Percentiles rank a stretch among this genome's conserved stretches.
Conservation (phyloP, 2,329 filamentous ascomycete species). For the Coniella lustricola region DNA sequence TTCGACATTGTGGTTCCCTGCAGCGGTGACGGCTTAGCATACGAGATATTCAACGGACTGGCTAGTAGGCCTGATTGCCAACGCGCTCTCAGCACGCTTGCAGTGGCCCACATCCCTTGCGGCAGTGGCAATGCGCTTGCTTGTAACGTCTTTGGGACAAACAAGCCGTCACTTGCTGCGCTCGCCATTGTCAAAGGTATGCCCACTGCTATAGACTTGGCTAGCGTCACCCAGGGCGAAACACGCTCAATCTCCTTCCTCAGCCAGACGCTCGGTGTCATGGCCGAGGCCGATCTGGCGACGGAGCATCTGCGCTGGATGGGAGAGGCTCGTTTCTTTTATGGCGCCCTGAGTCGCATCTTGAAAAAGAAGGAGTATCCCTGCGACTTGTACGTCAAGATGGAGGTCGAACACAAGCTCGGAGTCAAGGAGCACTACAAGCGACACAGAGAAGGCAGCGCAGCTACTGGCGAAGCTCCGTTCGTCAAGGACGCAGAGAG, state of each 20-base stretch:
- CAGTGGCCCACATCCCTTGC: constrained; percentile 82
- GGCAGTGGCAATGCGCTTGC: constrained; percentile 93
- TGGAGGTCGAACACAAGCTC: constrained; percentile 70
- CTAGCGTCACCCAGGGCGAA: constrained; percentile 78
- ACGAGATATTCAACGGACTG: constrained; percentile 93
- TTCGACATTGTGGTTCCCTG: constrained; percentile 85
- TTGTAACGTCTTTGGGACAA: constrained; percentile 79
- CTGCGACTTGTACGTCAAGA: constrained; percentile 79
- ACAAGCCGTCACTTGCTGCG: constrained; percentile 67
- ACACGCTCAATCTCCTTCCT: constrained; percentile 76
- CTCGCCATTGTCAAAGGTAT: constrained; percentile 82
- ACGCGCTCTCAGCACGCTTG: constrained; percentile 66
- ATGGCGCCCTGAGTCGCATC: constrained; percentile 72
- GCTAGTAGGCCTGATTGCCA: constrained; percentile 68
- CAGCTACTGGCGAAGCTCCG: constrained; percentile 4
- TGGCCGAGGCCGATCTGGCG: constrained; percentile 82
- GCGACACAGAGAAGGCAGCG: constrained; percentile 25
- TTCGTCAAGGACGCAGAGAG: constrained; percentile 10
- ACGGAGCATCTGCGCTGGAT: constrained; percentile 94
- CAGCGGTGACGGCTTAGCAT: constrained; percentile 84
- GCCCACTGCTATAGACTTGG: constrained; percentile 75
- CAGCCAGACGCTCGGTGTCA: constrained; percentile 81
- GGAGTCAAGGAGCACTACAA: constrained; percentile 68
- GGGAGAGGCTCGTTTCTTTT: constrained; percentile 77
- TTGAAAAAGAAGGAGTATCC: constrained; percentile 75